Evolutionary conservation across 2,329 filamentous ascomycete genomes (phyloP), one percentile per base, ranked within the genome.

Genomic region (Trichoderma atrobrunneum): DNA sequence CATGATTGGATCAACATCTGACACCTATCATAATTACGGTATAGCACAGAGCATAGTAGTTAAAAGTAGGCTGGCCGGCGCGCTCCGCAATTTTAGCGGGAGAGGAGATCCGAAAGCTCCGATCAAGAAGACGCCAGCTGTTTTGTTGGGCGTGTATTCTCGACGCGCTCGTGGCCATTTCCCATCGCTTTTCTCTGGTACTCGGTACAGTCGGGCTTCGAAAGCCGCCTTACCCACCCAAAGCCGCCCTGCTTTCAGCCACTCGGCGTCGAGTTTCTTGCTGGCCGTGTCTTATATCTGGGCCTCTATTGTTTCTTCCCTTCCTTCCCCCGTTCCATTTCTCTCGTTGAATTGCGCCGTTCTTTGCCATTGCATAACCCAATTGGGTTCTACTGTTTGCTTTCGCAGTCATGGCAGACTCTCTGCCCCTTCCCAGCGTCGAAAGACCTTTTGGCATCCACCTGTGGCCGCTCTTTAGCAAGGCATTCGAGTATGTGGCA

Each of bases 401-500:
- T 39, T 16, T n/a, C 24, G 68, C 68, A 59, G 51, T 48, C 28
- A 71, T 64, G 59, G 68, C 60, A 64, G 34, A 28, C 21, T 24
- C 36, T 1, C 28, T 71, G 48, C 60, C 68, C 18, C 62, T 64
- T 64, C 60, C 59, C 30, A 64, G 43, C 60, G 39, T 67, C 72
- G 74, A 68, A 70, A 74, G 28, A 72, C 71, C 66, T n/a, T 63
- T 72, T 65, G 71, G 71, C 43, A 72, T 72, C n/a, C 65, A 57
- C 12, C 34, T 72, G 14, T 72, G 65, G 65, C 57, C 71, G 61
- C 70, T 93, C 82, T 97, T 97, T 87, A 91, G 90, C 84, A 91
- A 92, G 83, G 89, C 85, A 74, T 96, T 91, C 81, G 89, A 90
- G 80, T 80, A 84, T 54, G 84, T 92, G 73, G 87, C 87, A 73